These are phyloP conservation scores for Millerago galiae DNA, from an alignment of 805 yeast species.

Conservation along the genomic window DNA sequence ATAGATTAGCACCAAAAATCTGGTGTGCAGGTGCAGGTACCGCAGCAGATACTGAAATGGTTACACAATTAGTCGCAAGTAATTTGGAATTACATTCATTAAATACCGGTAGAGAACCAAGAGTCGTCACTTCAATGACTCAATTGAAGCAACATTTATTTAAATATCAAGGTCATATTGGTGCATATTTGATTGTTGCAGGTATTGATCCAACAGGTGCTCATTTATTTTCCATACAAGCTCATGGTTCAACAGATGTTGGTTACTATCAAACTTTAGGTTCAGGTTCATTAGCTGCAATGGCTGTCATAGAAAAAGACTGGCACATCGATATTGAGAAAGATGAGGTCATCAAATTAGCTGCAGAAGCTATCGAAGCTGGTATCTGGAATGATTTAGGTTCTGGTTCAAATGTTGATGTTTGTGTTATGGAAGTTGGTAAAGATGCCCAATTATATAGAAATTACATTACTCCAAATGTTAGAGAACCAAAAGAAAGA, in stretches of 20 bases:
- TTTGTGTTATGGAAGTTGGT: slow-evolving; percentile 94
- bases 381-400: slow-evolving; percentile 99
- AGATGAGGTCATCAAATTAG: slow-evolving; percentile 88
- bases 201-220: slow-evolving; percentile 97
- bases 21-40: slow-evolving; percentile 99
- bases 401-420: slow-evolving; percentile 95
- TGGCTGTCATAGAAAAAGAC: slow-evolving; percentile 90
- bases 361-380: slow-evolving; percentile 89
- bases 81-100: slow-evolving; percentile 86
- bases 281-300: slow-evolving; percentile 96
- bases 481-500: slow-evolving; percentile 72
- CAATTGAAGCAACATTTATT: slow-evolving; percentile 92
- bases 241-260: slow-evolving; percentile 96
- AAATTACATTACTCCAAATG: slow-evolving; percentile 88
- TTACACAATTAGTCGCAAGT: slow-evolving; percentile 86
- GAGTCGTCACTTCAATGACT: slow-evolving; percentile 90
- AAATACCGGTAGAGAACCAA: slow-evolving; percentile 77
- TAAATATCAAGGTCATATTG: slow-evolving; percentile 95
- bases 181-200: slow-evolving; percentile 97
- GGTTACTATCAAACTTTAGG: slow-evolving; percentile 92
- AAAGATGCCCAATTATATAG: slow-evolving; percentile 80
- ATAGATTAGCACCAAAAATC: slow-evolving; percentile 80
- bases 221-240: slow-evolving; percentile 86
- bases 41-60: slow-evolving; percentile 99
- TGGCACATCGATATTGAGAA: slow-evolving; percentile 75